These are phyloP conservation scores for Omphalotus olearius DNA, from an alignment of 1,284 basidiomycete species.

Conservation along the genomic window DNA sequence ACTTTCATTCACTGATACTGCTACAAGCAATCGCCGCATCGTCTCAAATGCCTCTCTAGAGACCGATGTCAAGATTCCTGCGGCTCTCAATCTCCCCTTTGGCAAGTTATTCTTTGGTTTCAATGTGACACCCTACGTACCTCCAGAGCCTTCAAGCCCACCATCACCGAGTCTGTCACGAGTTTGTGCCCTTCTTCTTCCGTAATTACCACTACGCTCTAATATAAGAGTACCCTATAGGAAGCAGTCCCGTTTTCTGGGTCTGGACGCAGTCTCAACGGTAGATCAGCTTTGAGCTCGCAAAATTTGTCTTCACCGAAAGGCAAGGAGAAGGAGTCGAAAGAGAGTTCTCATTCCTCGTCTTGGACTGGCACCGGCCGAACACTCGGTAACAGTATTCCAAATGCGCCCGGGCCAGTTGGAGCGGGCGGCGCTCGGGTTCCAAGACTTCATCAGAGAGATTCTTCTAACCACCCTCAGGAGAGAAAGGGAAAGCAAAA, in stretches of 20 bases:
- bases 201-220: constrained; percentile 7
- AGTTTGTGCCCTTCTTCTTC: constrained; percentile 18
- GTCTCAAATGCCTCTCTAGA: constrained; percentile 83
- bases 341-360: constrained; percentile 19
- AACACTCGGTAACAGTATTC: constrained; percentile 42
- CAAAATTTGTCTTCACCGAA: constrained; percentile 32
- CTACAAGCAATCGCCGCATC: constrained; percentile 72
- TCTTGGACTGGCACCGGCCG: constrained; percentile 57
- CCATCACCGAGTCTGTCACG: constrained; percentile 22
- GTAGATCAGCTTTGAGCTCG: constrained; percentile 27
- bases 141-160: constrained; percentile 35
- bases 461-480: constrained; percentile 6
- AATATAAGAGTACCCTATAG: constrained; percentile 15
- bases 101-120: constrained; percentile 96
- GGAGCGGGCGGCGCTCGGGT: constrained; percentile 52
- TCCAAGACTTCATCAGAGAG: constrained; percentile 38
- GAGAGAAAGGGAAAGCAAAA: constrained; percentile 27
- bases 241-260: constrained; percentile 45
- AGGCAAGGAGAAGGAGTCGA: constrained; percentile 51
- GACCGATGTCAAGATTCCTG: constrained; percentile 79
- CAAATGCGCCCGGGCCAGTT: constrained; percentile 34
- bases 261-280: constrained; percentile 50
- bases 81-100: constrained; percentile 85
- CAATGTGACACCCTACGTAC: constrained; percentile 68
- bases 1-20: constrained; percentile 10